phyloP scores from a whole-genome alignment of 345 rosid genomes.

The thale cress (Arabidopsis thaliana) region DNA sequence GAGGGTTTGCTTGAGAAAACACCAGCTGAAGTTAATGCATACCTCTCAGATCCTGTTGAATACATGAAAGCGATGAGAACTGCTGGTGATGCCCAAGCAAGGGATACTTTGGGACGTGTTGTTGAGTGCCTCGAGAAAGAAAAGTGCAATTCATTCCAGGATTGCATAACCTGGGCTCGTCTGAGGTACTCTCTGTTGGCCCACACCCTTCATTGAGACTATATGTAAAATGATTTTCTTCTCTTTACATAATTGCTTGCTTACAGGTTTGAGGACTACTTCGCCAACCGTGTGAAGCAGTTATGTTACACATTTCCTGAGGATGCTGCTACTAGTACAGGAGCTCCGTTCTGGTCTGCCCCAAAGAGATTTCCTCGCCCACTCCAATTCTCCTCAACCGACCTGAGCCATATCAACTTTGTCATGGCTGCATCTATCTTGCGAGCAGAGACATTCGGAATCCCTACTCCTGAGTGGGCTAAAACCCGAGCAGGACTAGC shows the following conservation, averaged over 20 bases:
- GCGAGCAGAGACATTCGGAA: constrained; percentile 92
- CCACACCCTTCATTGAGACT: neutral
- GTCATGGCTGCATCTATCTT: constrained; percentile 78
- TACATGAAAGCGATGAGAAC: constrained; percentile 63
- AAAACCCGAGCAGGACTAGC: constrained; percentile 63
- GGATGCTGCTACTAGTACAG: constrained; percentile 88
- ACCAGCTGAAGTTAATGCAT: constrained; percentile 89
- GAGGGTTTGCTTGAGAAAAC: constrained; percentile 94
- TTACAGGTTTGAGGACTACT: constrained; percentile 94
- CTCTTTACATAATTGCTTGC: constrained; percentile 31
- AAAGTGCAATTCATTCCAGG: constrained; percentile 75
- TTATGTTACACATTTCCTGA: constrained; percentile 88
- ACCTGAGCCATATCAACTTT: constrained; percentile 72
- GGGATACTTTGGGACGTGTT: constrained; percentile 75
- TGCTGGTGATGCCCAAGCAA: constrained; percentile 93
- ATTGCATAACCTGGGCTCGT: constrained; percentile 91
- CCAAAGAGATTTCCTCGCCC: constrained; percentile 95
- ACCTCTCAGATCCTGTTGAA: constrained; percentile 67
- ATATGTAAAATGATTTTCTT: neutral
- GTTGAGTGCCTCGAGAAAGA: constrained; percentile 85
- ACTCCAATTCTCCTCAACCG: constrained; percentile 70
- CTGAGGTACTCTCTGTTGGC: constrained; percentile 52
- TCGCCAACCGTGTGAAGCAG: constrained; percentile 83
- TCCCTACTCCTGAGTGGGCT: constrained; percentile 83
- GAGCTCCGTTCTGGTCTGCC: constrained; percentile 99